phyloP scores from a whole-genome alignment of 2,329 filamentous ascomycete genomes.

The Macrophomina pseudophaseolina region DNA sequence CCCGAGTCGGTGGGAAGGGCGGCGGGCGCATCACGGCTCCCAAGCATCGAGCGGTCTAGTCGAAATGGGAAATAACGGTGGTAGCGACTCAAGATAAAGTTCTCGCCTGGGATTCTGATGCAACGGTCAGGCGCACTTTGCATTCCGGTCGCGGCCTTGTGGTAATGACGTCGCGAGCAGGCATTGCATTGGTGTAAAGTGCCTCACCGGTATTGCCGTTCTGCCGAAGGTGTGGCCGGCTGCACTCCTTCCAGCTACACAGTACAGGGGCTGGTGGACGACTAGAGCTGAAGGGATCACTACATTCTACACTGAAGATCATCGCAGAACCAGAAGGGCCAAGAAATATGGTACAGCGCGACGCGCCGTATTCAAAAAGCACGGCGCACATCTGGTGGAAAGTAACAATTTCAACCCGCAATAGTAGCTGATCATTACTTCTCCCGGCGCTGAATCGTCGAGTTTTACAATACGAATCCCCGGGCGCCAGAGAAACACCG shows the following conservation, averaged over 20 bases:
- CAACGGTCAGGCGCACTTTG: background rate
- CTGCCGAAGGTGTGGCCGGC: background rate
- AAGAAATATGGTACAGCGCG: background rate
- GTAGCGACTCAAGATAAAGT: background rate
- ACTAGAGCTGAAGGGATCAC: background rate
- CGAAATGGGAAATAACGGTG: background rate
- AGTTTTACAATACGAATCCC: conserved; percentile 1
- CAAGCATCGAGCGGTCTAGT: background rate
- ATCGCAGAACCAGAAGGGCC: too few species aligned
- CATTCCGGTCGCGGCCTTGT: background rate
- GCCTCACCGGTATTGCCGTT: background rate
- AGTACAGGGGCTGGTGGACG: too few species aligned
- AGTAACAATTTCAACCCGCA: background rate
- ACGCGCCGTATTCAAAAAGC: background rate
- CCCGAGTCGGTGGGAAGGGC: background rate
- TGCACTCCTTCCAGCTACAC: background rate
- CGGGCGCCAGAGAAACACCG: background rate
- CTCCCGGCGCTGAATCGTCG: background rate
- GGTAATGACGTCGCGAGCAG: background rate
- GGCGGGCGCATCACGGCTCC: background rate
- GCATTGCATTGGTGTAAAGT: background rate
- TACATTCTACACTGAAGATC: background rate
- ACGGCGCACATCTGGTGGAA: too few species aligned
- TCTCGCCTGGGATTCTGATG: background rate
- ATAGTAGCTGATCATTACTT: background rate